A percentile compares a stretch with the other conserved stretches of the same genome.
phyloP scores from a whole-genome alignment of 2,329 filamentous ascomycete genomes.

The Coleophoma cylindrospora region DNA sequence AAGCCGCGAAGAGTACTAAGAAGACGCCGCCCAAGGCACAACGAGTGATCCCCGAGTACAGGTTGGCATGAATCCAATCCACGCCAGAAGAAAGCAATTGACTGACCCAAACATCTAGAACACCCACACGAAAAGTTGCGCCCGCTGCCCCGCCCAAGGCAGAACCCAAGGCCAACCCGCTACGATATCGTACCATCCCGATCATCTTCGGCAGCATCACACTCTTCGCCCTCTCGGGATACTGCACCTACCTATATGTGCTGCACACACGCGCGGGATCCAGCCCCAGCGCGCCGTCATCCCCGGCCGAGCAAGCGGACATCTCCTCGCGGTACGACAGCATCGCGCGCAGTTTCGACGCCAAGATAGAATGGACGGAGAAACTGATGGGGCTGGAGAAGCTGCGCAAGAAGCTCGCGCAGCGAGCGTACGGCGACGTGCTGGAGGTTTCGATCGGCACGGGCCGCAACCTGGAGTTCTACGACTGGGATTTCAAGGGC shows the following conservation, averaged over 20 bases:
- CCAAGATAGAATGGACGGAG: constrained; percentile 52
- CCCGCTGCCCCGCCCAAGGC: constrained; percentile 1
- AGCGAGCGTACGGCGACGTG: constrained; percentile 47
- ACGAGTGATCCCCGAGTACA: constrained; percentile 5
- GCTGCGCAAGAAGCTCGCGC: constrained; percentile 44
- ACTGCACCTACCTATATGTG: constrained; percentile 29
- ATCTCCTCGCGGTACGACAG: constrained; percentile 25
- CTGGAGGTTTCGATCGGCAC: constrained; percentile 60
- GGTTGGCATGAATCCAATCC: constrained; percentile 1
- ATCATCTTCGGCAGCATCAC: constrained; percentile 16
- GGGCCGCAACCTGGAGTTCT: constrained; percentile 55
- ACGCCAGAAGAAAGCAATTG: not conserved
- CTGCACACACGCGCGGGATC: constrained; percentile 17
- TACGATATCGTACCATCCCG: constrained; percentile 17
- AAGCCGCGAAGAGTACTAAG: not conserved
- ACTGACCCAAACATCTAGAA: constrained; percentile 7
- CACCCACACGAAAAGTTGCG: constrained; percentile 10
- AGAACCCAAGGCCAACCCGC: constrained; percentile 10
- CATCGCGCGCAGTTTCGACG: constrained; percentile 51
- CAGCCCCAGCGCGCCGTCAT: constrained; percentile 17
- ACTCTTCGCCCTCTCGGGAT: constrained; percentile 13
- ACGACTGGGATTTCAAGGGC: constrained; percentile 43
- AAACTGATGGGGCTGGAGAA: constrained; percentile 49
- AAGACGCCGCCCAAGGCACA: not conserved
- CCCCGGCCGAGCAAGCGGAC: constrained; percentile 16